Percentiles rank a stretch among this genome's conserved stretches.
Evolutionary conservation across 208 protist genomes (phyloP).

Genomic region (Leishmania tarentolae): DNA sequence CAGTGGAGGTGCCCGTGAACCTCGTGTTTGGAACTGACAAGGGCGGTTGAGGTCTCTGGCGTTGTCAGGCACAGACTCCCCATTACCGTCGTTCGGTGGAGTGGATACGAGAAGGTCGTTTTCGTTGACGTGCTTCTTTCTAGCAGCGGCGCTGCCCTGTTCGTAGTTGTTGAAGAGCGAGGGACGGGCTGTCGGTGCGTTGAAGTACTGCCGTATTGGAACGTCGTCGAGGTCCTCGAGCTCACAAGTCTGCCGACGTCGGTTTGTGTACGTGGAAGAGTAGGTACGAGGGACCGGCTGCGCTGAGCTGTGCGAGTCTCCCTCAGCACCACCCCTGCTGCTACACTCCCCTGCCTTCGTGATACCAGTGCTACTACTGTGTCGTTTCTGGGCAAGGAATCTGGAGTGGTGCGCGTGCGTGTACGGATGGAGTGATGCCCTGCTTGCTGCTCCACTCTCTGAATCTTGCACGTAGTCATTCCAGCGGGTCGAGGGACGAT

Average conservation of each 20-base stretch:
- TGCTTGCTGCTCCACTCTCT: neutral
- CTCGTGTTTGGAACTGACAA: neutral
- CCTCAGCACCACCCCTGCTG: neutral
- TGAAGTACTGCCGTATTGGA: conserved; percentile 26
- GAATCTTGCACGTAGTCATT: conserved; percentile 41
- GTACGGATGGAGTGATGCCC: neutral
- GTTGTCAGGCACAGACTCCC: neutral
- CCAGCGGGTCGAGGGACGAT: conserved; percentile 41
- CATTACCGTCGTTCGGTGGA: conserved; percentile 7
- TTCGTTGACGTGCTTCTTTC: neutral
- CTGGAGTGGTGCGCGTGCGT: neutral
- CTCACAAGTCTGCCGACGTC: neutral
- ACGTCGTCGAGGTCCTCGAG: conserved; percentile 26
- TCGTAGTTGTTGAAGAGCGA: neutral
- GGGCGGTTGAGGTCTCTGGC: neutral
- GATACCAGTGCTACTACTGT: neutral
- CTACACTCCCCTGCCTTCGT: neutral
- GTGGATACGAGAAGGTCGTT: conserved; percentile 29
- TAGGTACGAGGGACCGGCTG: conserved; percentile 2
- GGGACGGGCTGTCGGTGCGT: neutral
- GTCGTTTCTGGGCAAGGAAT: conserved; percentile 5
- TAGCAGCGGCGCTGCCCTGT: neutral
- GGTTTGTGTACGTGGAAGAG: conserved; percentile 13
- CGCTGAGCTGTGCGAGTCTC: neutral
- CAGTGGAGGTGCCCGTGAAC: neutral